Percentiles rank a stretch among this genome's conserved stretches.
phyloP scores from a whole-genome alignment of 2,329 filamentous ascomycete genomes.

The Penicillium sp. region DNA sequence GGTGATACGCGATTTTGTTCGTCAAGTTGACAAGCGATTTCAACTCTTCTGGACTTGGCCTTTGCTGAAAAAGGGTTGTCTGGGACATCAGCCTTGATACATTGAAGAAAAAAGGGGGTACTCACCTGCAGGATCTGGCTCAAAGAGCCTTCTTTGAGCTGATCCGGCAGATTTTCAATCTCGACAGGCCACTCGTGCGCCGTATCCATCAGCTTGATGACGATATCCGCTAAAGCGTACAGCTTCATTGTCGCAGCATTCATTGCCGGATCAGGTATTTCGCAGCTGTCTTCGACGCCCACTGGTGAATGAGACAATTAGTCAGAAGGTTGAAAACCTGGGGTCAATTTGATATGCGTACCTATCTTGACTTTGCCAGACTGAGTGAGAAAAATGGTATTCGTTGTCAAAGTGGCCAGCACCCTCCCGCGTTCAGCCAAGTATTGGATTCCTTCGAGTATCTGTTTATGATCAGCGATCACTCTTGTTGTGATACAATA shows the following conservation, averaged over 20 bases:
- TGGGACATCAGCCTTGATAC: not conserved
- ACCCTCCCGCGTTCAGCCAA: constrained; percentile 4
- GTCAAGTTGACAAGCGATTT: not conserved
- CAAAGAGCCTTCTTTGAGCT: not conserved
- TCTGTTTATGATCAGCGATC: not conserved
- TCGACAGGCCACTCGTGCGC: constrained; percentile 3
- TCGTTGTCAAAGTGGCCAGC: constrained; percentile 3
- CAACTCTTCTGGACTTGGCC: constrained; percentile 1
- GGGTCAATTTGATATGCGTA: not conserved
- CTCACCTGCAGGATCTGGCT: constrained; percentile 2
- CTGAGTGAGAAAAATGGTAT: constrained; percentile 6
- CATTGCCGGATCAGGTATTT: constrained; percentile 7
- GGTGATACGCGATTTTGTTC: constrained; percentile 2
- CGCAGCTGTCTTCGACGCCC: constrained; percentile 9
- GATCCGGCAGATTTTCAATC: constrained; percentile 3
- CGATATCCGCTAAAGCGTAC: constrained; percentile 10
- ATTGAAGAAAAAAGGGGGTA: not conserved
- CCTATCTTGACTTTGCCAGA: constrained; percentile 9
- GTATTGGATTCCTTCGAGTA: not conserved
- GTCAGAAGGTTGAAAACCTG: not conserved
- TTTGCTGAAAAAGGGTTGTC: not conserved
- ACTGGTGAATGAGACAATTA: not conserved
- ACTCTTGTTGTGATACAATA: not conserved
- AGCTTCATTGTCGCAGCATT: constrained; percentile 8
- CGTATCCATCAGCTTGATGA: constrained; percentile 4